phyloP scores from a whole-genome alignment of 495 filamentous ascomycete species.

The Lineolata rhizophorae region DNA sequence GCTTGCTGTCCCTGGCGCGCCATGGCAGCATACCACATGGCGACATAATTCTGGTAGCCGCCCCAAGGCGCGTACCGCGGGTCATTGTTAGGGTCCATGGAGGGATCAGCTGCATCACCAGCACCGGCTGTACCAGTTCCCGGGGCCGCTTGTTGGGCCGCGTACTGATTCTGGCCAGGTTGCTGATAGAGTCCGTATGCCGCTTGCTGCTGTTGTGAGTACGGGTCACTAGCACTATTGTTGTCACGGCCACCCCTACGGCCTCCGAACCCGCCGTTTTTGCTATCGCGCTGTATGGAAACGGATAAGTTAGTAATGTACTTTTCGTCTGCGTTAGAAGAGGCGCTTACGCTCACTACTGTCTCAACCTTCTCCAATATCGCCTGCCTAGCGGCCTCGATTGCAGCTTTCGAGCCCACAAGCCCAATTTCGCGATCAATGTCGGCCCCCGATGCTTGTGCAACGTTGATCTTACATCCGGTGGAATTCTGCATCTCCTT shows the following conservation, averaged over 20 bases:
- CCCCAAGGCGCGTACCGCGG: constrained; percentile 44
- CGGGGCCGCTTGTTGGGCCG: constrained; percentile 20
- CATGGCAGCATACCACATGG: constrained; percentile 39
- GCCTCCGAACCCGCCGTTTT: constrained; percentile 13
- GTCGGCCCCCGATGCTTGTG: constrained; percentile 47
- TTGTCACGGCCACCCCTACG: constrained; percentile 21
- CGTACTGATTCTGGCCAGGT: constrained; percentile 12
- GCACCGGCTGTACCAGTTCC: constrained; percentile 10
- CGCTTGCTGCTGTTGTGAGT: constrained; percentile 20
- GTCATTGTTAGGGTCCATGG: too few species aligned
- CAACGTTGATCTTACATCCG: constrained; percentile 77
- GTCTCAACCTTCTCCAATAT: constrained; percentile 79
- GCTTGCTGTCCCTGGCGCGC: constrained; percentile 11
- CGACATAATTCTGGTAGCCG: constrained; percentile 37
- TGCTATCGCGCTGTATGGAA: constrained; percentile 28
- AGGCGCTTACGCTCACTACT: constrained; percentile 32
- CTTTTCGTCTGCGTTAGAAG: neutral
- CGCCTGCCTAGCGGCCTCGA: constrained; percentile 46
- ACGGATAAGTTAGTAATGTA: constrained; percentile 12
- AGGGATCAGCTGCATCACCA: constrained; percentile 26
- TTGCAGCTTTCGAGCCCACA: constrained; percentile 48
- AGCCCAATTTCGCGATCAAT: constrained; percentile 60
- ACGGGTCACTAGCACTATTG: constrained; percentile 17
- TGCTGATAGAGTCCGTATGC: constrained; percentile 9
- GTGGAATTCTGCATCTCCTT: constrained; percentile 66